phyloP scores from a whole-genome alignment of 306 rosid species.

The Castanea sativa region DNA sequence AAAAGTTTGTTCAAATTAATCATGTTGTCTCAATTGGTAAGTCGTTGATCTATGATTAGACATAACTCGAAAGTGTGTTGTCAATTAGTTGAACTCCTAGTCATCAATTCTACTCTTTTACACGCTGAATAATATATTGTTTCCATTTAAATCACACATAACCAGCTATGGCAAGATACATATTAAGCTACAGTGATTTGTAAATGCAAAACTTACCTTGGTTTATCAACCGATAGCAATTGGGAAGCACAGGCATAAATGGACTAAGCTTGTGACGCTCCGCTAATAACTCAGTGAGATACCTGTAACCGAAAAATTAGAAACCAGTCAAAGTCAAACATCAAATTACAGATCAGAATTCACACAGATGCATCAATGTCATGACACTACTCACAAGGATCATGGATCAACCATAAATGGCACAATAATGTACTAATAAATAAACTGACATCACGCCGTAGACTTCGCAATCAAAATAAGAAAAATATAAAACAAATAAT shows the following conservation, averaged over 20 bases:
- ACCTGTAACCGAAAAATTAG: constrained; percentile 40
- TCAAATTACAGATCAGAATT: too few species aligned
- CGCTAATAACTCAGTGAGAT: constrained; percentile 65
- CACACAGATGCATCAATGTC: too few species aligned
- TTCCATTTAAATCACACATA: background rate
- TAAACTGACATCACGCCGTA: too few species aligned
- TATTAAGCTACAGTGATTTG: background rate
- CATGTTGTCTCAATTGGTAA: background rate
- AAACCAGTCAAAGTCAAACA: constrained; percentile 10
- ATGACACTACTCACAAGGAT: too few species aligned
- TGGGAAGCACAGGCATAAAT: constrained; percentile 72
- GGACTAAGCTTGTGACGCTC: constrained; percentile 87
- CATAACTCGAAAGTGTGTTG: background rate
- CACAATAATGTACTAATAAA: too few species aligned
- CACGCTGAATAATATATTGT: background rate
- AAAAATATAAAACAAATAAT: too few species aligned
- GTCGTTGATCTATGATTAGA: background rate
- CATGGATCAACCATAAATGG: too few species aligned
- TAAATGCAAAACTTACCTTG: constrained; percentile 60
- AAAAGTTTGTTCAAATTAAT: background rate
- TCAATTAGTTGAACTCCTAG: background rate
- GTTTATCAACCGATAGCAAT: constrained; percentile 65
- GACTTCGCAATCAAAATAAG: too few species aligned
- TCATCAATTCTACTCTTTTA: too few species aligned
- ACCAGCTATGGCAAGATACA: background rate